These are phyloP conservation scores for Mycena olivaceomarginata DNA, from an alignment of 768 basidiomycete genomes.

Conservation along the genomic window DNA sequence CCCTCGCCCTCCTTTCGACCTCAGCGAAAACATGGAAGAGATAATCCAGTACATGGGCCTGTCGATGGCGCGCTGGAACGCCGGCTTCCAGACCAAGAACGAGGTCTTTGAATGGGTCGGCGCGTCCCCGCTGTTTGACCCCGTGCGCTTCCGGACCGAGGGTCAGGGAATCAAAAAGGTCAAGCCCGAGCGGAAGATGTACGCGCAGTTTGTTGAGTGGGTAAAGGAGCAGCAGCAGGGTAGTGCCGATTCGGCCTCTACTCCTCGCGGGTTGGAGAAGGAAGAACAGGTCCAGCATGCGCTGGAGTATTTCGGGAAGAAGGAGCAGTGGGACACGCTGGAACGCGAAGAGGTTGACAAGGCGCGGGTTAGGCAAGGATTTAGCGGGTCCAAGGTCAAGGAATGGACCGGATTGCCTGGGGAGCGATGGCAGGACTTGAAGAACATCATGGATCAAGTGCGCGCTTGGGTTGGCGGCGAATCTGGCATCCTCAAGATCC, in stretches of 20 bases:
- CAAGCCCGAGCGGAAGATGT: slow-evolving; percentile 72
- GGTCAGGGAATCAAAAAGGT: slow-evolving; percentile 65
- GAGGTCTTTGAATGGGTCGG: slow-evolving; percentile 77
- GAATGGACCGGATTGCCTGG: slow-evolving; percentile 70
- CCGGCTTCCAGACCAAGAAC: slow-evolving; percentile 73
- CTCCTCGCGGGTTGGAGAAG: slow-evolving; percentile 42
- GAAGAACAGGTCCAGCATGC: slow-evolving; percentile 63
- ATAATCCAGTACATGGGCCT: slow-evolving; percentile 77
- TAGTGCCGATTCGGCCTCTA: not conserved
- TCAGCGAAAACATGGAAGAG: slow-evolving; percentile 68
- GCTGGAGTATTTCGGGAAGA: slow-evolving; percentile 71
- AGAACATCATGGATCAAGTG: slow-evolving; percentile 72
- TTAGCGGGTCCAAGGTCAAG: slow-evolving; percentile 70
- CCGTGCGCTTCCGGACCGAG: slow-evolving; percentile 57
- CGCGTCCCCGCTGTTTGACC: slow-evolving; percentile 72
- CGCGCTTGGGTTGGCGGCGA: slow-evolving; percentile 69
- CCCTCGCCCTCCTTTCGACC: slow-evolving; percentile 67
- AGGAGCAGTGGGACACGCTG: slow-evolving; percentile 65
- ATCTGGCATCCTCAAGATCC: slow-evolving; percentile 60
- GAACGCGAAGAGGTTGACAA: slow-evolving; percentile 52
- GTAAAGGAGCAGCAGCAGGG: slow-evolving; percentile 52
- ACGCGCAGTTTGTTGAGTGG: slow-evolving; percentile 74
- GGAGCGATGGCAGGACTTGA: slow-evolving; percentile 65
- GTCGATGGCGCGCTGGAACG: slow-evolving; percentile 68
- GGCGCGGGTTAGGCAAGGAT: slow-evolving; percentile 63